Conservation (phyloP, 2,329 filamentous ascomycete species). For the Fusarium subglutinans region DNA sequence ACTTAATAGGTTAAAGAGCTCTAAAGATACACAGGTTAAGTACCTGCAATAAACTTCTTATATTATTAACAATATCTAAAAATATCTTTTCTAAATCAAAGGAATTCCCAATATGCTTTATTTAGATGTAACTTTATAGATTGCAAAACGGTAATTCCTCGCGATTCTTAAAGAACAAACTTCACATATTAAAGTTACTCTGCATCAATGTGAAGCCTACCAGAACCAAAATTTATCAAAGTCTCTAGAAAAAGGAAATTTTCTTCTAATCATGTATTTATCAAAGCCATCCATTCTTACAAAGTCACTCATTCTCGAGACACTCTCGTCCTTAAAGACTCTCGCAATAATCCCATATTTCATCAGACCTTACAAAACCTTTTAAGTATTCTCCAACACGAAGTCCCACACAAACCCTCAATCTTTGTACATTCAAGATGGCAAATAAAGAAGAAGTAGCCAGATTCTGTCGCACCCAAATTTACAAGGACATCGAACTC, state of each 20-base stretch:
- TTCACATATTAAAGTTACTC: neutral
- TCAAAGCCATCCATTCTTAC: neutral
- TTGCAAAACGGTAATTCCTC: neutral
- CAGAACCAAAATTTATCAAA: neutral
- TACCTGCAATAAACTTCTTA: too few species aligned
- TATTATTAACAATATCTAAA: neutral
- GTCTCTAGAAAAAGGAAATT: neutral
- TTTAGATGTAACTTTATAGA: neutral
- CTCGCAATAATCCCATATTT: neutral
- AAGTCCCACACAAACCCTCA: too few species aligned
- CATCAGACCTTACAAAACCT: too few species aligned
- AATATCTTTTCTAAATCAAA: neutral
- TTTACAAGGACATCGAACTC: constrained; percentile 11
- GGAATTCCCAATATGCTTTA: fast-evolving
- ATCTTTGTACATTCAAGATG: neutral
- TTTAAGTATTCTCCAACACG: neutral
- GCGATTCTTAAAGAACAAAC: neutral
- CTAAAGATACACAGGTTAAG: too few species aligned
- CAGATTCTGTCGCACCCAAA: neutral
- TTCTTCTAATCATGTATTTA: too few species aligned
- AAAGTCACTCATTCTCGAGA: too few species aligned
- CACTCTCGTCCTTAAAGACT: neutral
- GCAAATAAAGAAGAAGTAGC: neutral
- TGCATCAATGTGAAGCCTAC: neutral
- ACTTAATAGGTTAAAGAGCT: neutral